Percentiles rank a stretch among this genome's conserved stretches.
These are phyloP conservation scores for Melampsora americana DNA, from an alignment of 1,284 basidiomycete species.

Conservation along the genomic window DNA sequence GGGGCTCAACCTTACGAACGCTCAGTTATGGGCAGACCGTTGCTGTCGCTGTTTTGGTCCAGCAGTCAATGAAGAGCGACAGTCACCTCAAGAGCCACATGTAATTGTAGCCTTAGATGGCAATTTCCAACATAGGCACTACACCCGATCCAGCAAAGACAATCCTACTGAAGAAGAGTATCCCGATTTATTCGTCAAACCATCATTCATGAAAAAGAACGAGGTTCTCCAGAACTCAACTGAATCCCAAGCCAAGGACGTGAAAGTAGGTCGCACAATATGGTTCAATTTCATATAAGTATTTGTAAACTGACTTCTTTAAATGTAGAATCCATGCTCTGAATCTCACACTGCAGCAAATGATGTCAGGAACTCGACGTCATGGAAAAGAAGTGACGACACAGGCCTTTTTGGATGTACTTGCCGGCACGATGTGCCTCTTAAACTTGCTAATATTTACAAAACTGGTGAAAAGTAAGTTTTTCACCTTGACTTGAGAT, in stretches of 20 bases:
- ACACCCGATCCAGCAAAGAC: too few relatives aligned
- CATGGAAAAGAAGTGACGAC: too few relatives aligned
- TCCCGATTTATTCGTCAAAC: background rate
- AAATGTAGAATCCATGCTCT: background rate
- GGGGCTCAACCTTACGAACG: background rate
- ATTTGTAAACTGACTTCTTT: background rate
- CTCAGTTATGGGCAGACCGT: background rate
- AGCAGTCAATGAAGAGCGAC: background rate
- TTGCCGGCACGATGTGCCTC: slow-evolving; percentile 4
- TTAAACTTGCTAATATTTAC: slow-evolving; percentile 4
- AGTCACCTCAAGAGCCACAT: too few relatives aligned
- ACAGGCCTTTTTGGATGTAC: too few relatives aligned
- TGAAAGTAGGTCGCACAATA: background rate
- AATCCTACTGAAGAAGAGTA: slow-evolving; percentile 30
- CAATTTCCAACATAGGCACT: too few relatives aligned
- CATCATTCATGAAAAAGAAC: background rate
- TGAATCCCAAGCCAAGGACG: background rate
- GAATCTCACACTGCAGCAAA: slow-evolving; percentile 13
- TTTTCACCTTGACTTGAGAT: too few relatives aligned
- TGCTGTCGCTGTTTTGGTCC: slow-evolving; percentile 16
- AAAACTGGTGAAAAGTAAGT: slow-evolving; percentile 13
- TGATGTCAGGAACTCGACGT: too few relatives aligned
- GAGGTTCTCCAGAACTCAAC: background rate
- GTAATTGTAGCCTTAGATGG: too few relatives aligned
- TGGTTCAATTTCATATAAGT: background rate